These are phyloP conservation scores for Pyrenula aspistea DNA, from an alignment of 495 filamentous ascomycete genomes.

Conservation along the genomic window DNA sequence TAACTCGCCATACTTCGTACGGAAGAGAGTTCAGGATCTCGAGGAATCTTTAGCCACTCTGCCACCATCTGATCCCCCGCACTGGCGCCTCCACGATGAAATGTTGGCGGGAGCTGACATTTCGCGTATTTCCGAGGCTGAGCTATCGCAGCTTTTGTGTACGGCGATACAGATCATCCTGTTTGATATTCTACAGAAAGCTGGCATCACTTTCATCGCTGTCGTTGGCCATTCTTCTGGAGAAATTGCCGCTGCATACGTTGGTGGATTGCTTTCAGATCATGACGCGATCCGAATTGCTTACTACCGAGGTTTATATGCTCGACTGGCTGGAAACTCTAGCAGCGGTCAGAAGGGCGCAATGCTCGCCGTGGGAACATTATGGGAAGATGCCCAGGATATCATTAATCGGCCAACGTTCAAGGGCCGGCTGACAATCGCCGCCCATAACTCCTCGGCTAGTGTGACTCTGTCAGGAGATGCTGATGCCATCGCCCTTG, in stretches of 20 bases:
- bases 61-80: constrained; percentile 1
- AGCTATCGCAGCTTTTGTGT: constrained; percentile 12
- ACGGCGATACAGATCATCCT: constrained; percentile 21
- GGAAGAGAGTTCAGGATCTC: neutral
- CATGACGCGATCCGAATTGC: constrained; percentile 24
- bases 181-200: constrained; percentile 16
- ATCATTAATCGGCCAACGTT: constrained; percentile 29
- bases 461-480: constrained; percentile 13
- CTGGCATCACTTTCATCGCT: constrained; percentile 14
- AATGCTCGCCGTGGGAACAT: constrained; percentile 42
- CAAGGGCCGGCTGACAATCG: constrained; percentile 1
- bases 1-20: neutral
- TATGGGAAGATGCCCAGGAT: constrained; percentile 26
- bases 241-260: constrained; percentile 48
- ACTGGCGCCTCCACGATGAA: constrained; percentile 8
- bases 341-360: constrained; percentile 1
- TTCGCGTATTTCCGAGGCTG: neutral
- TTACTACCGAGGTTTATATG: constrained; percentile 28
- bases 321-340: neutral
- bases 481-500: constrained; percentile 11
- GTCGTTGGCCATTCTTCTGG: constrained; percentile 52
- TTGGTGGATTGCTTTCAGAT: constrained; percentile 27
- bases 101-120: constrained; percentile 3
- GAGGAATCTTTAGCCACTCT: neutral
- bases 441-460: constrained; percentile 6